phyloP scores from a whole-genome alignment of 495 filamentous ascomycete species.

The Penicillium goetzii region DNA sequence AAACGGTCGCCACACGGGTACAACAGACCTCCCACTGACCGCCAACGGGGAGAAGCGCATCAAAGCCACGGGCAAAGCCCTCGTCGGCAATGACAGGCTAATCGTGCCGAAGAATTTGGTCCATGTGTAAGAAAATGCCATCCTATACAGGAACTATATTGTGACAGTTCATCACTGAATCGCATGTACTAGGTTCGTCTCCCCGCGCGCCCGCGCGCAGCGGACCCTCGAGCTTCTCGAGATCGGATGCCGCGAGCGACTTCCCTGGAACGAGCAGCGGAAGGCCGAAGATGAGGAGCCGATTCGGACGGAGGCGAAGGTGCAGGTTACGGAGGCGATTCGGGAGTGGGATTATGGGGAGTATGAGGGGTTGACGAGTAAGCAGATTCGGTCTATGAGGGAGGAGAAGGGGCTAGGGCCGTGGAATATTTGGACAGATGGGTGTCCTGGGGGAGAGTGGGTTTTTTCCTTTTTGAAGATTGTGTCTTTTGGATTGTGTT shows the following conservation, averaged over 20 bases:
- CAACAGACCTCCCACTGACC: slow-evolving; percentile 84
- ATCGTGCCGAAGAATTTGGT: slow-evolving; percentile 83
- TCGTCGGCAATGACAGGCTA: slow-evolving; percentile 82
- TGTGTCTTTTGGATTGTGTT: background rate
- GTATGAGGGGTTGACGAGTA: slow-evolving; percentile 87
- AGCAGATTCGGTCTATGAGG: slow-evolving; percentile 66
- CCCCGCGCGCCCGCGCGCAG: slow-evolving; percentile 83
- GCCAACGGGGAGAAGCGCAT: slow-evolving; percentile 84
- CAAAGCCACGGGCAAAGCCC: slow-evolving; percentile 74
- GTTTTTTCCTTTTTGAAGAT: slow-evolving; percentile 23
- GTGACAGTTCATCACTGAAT: too few species aligned
- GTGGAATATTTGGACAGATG: slow-evolving; percentile 88
- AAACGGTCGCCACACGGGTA: slow-evolving; percentile 87
- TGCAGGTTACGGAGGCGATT: slow-evolving; percentile 76
- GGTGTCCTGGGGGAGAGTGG: slow-evolving; percentile 71
- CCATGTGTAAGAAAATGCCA: slow-evolving; percentile 59
- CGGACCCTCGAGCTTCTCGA: slow-evolving; percentile 82
- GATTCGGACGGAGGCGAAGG: slow-evolving; percentile 54
- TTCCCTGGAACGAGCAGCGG: slow-evolving; percentile 56
- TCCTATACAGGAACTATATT: too few species aligned
- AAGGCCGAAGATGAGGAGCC: slow-evolving; percentile 43
- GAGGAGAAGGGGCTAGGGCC: slow-evolving; percentile 36
- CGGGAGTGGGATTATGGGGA: slow-evolving; percentile 96
- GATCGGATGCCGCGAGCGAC: slow-evolving; percentile 55
- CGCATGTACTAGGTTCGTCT: slow-evolving; percentile 66